Conservation (phyloP, 1,139 yeast species). For the Yamadazyma friedrichii region DNA sequence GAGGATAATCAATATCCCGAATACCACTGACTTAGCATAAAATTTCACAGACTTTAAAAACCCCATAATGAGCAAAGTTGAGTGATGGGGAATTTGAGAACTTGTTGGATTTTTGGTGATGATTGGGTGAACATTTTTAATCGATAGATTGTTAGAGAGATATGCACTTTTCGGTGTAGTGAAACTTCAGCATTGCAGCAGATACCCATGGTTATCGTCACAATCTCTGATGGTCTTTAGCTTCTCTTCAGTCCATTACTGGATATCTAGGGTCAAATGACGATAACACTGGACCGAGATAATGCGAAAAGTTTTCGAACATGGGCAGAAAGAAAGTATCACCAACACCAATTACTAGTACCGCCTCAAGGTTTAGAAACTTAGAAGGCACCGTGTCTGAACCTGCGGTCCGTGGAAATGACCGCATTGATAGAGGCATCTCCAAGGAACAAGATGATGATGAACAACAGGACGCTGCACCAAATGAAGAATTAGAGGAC, state of each 20-base stretch:
- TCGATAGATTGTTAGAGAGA: too few relatives aligned
- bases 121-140: too few relatives aligned
- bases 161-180: too few relatives aligned
- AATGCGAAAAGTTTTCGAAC: neutral
- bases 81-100: neutral
- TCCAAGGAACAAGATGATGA: neutral
- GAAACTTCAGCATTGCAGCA: too few relatives aligned
- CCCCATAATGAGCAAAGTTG: constrained; percentile 4
- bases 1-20: constrained; percentile 50
- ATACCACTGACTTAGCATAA: constrained; percentile 53
- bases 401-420: neutral
- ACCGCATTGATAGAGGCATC: neutral
- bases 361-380: constrained; percentile 23
- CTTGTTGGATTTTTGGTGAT: constrained; percentile 1
- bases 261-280: neutral
- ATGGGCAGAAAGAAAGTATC: constrained; percentile 16
- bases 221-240: too few relatives aligned
- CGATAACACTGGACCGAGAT: too few relatives aligned
- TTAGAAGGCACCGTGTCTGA: constrained; percentile 11
- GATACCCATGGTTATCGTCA: too few relatives aligned
- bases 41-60: constrained; percentile 32
- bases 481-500: constrained; percentile 9
- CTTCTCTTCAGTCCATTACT: neutral
- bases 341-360: constrained; percentile 15
- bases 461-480: neutral